These are phyloP conservation scores for Jamesozyma rosinii DNA, from an alignment of 805 yeast species.

Conservation along the genomic window DNA sequence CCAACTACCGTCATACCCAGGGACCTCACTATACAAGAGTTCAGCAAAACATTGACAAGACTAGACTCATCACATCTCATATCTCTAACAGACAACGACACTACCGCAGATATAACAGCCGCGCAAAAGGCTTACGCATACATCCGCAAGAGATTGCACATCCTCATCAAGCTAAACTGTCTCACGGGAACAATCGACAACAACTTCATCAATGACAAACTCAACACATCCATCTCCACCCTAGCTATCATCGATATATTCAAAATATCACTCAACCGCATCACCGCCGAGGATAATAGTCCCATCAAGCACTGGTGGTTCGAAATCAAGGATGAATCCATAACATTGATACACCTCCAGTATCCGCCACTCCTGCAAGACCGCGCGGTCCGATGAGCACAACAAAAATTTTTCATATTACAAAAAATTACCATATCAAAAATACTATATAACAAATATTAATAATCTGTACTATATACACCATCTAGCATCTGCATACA, in stretches of 20 bases:
- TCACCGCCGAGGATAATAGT: constrained; percentile 1
- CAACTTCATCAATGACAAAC: constrained; percentile 6
- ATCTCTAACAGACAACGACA: background rate
- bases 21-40: no score
- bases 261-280: constrained; percentile 8
- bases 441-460: no score
- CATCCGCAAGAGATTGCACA: constrained; percentile 5
- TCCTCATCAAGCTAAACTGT: constrained; percentile 12
- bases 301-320: constrained; percentile 16
- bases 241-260: constrained; percentile 10
- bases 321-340: constrained; percentile 9
- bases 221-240: constrained; percentile 3
- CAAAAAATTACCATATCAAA: no score
- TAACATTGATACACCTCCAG: constrained; percentile 11
- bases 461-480: no score
- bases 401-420: no score
- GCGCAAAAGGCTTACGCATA: background rate
- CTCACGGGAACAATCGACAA: constrained; percentile 7
- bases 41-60: no score
- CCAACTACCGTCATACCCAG: no score
- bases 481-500: no score
- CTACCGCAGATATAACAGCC: background rate
- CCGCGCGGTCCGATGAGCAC: no score
- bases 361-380: constrained; percentile 5
- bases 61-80: no score